Percentiles rank a stretch among this genome's conserved stretches.
Conservation (phyloP, 257 asterid genomes). For the Primulina huaijiensis region DNA sequence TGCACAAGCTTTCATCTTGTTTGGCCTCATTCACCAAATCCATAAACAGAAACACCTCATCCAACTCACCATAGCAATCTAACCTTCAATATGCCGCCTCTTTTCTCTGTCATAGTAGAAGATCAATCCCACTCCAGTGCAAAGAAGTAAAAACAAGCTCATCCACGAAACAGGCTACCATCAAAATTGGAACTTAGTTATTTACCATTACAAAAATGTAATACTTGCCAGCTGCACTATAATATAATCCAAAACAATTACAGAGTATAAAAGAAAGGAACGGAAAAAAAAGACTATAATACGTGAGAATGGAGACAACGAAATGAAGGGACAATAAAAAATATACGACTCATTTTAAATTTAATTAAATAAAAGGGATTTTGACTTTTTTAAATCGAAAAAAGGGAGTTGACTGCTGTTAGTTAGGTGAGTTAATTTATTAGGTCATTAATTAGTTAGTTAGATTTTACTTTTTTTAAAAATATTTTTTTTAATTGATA, state of each 20-base stretch:
- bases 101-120: conserved; percentile 82
- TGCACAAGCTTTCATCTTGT: not conserved
- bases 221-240: not conserved
- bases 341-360: too few relatives aligned
- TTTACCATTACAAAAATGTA: not conserved
- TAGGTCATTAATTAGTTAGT: too few relatives aligned
- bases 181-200: conserved; percentile 2
- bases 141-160: conserved; percentile 73
- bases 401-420: too few relatives aligned
- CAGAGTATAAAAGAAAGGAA: not conserved
- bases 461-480: too few relatives aligned
- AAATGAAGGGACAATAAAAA: too few relatives aligned
- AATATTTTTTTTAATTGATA: too few relatives aligned
- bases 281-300: not conserved
- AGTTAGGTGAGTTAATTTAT: too few relatives aligned
- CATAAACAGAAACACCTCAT: conserved; percentile 3
- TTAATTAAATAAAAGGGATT: too few relatives aligned
- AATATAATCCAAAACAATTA: not conserved
- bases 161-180: conserved; percentile 85
- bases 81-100: conserved; percentile 79
- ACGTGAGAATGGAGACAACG: not conserved
- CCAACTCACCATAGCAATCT: conserved; percentile 63
- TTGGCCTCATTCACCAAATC: not conserved
- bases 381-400: too few relatives aligned
- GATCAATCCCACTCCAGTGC: conserved; percentile 80